These are phyloP conservation scores for Saccharomycopsis fibuligera DNA, from an alignment of 805 yeast genomes.

Conservation along the genomic window DNA sequence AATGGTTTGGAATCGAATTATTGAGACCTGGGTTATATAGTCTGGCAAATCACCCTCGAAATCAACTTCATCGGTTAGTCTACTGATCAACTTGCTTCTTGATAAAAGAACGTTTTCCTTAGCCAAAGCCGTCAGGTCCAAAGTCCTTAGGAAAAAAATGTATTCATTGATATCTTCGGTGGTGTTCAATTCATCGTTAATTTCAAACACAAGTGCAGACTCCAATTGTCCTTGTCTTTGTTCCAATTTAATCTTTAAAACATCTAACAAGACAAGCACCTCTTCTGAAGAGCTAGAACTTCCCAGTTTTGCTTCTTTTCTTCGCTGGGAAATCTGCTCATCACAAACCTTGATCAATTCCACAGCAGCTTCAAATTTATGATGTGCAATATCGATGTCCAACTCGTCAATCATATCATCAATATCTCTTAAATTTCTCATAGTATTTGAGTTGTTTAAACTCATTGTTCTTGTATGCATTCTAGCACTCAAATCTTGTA, in stretches of 20 bases:
- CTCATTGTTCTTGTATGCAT: constrained; percentile 56
- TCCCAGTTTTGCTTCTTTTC: constrained; percentile 13
- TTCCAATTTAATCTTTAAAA: constrained; percentile 35
- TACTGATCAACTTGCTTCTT: constrained; percentile 14
- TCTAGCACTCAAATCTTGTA: constrained; percentile 55
- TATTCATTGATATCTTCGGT: constrained; percentile 17
- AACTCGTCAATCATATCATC: constrained; percentile 64
- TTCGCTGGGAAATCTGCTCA: constrained; percentile 21
- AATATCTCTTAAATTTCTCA: constrained; percentile 43
- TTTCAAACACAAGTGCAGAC: constrained; percentile 17
- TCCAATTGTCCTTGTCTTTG: constrained; percentile 22
- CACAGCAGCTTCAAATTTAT: constrained; percentile 42
- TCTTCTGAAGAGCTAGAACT: constrained; percentile 6
- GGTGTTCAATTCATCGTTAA: constrained; percentile 18
- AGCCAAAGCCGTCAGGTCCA: constrained; percentile 15
- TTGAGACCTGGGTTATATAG: constrained; percentile 55
- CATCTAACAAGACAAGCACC: constrained; percentile 31
- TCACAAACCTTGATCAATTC: constrained; percentile 24
- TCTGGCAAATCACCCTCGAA: constrained; percentile 45
- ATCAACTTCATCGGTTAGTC: constrained; percentile 31
- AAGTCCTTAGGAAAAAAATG: constrained; percentile 16
- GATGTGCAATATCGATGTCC: constrained; percentile 61
- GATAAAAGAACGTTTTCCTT: constrained; percentile 17
- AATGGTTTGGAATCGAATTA: constrained; percentile 55
- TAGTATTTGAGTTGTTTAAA: constrained; percentile 36